phyloP scores from a whole-genome alignment of 1,284 basidiomycete species.

The Pulveroboletus sp. region DNA sequence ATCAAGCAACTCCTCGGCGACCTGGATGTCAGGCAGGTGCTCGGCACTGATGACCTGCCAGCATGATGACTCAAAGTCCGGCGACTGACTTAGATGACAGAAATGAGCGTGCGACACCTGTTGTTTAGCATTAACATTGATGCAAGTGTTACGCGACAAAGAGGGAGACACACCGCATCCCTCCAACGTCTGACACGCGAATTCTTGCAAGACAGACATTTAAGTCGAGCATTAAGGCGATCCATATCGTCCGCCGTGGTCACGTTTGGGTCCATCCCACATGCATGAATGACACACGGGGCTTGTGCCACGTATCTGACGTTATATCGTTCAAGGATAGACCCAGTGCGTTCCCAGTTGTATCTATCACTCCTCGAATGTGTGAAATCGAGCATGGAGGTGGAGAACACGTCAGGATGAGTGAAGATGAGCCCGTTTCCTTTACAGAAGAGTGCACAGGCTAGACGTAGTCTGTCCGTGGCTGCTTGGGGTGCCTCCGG shows the following conservation, averaged over 20 bases:
- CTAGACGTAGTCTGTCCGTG: background rate
- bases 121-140: background rate
- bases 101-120: background rate
- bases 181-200: background rate
- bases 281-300: background rate
- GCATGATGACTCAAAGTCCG: background rate
- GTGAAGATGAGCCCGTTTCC: background rate
- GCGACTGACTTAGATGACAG: background rate
- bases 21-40: background rate
- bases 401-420: background rate
- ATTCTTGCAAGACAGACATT: background rate
- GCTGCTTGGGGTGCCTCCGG: background rate
- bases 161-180: background rate
- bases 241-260: conserved; percentile 2
- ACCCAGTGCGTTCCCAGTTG: background rate
- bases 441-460: background rate
- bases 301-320: background rate
- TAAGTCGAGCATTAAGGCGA: background rate
- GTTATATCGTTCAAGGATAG: background rate
- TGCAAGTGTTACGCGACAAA: background rate
- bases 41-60: background rate
- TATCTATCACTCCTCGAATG: too few species aligned
- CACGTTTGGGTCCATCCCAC: conserved; percentile 6
- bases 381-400: background rate
- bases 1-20: background rate